Evolutionary conservation across 805 yeast species (phyloP).

Genomic region (Saturnispora halmiae): DNA sequence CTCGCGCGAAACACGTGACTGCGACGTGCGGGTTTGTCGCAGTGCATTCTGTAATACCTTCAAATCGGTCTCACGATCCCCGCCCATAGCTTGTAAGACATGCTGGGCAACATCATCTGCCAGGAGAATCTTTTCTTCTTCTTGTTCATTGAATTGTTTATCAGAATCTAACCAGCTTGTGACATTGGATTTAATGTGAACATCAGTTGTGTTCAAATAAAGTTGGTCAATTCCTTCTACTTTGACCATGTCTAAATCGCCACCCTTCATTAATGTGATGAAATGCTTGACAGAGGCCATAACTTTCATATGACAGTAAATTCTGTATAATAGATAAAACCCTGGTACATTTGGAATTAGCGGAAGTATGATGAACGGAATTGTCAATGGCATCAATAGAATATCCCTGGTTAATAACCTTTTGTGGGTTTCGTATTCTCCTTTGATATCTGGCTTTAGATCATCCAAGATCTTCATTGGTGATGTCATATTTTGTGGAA

Average conservation of each 20-base stretch:
- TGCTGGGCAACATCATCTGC: constrained; percentile 33
- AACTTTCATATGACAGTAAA: constrained; percentile 80
- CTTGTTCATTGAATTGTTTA: neutral
- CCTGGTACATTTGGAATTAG: constrained; percentile 91
- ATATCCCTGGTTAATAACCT: constrained; percentile 46
- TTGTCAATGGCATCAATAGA: constrained; percentile 60
- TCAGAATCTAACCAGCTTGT: constrained; percentile 14
- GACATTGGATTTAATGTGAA: constrained; percentile 16
- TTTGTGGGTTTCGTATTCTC: constrained; percentile 44
- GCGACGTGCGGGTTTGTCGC: neutral
- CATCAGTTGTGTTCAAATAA: constrained; percentile 20
- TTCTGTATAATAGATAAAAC: constrained; percentile 69
- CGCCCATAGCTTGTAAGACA: neutral
- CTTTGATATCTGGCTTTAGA: constrained; percentile 33
- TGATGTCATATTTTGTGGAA: constrained; percentile 35
- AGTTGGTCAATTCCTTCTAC: constrained; percentile 28
- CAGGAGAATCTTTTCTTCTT: constrained; percentile 33
- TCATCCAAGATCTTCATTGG: constrained; percentile 28
- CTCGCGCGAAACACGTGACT: constrained; percentile 1
- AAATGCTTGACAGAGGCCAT: constrained; percentile 65
- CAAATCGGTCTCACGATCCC: neutral
- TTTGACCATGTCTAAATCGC: constrained; percentile 30
- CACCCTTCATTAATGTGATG: constrained; percentile 37
- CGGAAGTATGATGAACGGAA: constrained; percentile 77
- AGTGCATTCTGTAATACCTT: neutral